Base-by-base conservation (phyloP, 2,329 filamentous ascomycete species). In the Aureobasidium sp. region DNA sequence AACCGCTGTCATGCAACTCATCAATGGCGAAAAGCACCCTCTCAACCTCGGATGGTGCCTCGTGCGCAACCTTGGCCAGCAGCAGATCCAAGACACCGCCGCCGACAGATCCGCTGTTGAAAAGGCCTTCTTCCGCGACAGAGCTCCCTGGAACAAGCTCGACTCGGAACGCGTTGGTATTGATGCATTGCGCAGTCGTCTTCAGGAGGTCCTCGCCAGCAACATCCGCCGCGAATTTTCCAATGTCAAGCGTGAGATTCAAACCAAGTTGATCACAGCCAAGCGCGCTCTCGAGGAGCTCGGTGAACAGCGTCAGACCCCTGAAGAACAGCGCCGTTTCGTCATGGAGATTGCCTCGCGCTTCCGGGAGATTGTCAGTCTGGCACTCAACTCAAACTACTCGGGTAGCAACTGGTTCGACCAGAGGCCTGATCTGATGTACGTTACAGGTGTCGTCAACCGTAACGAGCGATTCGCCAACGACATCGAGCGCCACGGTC, bases 181-280 rank as follows among this genome's bases (percentile, higher is more conserved):
- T 25, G 57, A 62, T 0, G 62, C 73, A 0, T 58, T 79, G 27
- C 66, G 67, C 16, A 54, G 51, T 4, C 68, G 70, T 3, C 63
- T 78, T 4, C 66, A 70, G 19, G 69, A 71, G 6, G 62, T 75
- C 0, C 66, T 77, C 1, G 67, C 66, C 2, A 60, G 62, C 4
- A 68, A 74, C 50, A 68, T 74, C 2, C 69, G 68, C n/a, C 65
- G 66, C 3, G 71, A 74, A 54, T 77, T 78, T 56, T 72, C 74
- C 3, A 66, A 68, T 54, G 70, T 71, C 3, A 65, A 68, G 55
- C 34, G 54, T 3, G 72, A 76, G 44, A 57, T 71, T 25, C 55
- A 55, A 1, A 44, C 17, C 6, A 70, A 66, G 54, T 58, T 67
- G 2, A 22, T 58, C 2, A 44, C 59, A 6, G 68, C 61, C 1